These are phyloP conservation scores for Xerophyta viscosa DNA, from an alignment of 106 monocot species.

Conservation along the genomic window DNA sequence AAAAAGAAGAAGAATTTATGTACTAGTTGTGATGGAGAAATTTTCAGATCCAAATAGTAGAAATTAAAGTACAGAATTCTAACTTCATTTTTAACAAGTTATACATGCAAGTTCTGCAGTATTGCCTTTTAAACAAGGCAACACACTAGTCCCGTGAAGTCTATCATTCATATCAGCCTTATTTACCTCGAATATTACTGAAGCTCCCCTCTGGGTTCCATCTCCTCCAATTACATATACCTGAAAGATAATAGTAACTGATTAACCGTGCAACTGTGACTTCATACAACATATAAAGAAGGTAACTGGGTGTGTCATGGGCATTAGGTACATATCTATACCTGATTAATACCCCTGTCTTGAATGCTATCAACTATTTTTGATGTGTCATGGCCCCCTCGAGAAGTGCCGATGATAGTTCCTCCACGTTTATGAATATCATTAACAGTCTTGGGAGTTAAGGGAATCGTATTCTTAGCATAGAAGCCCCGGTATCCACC, in stretches of 20 bases:
- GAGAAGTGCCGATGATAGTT: slow-evolving; percentile 66
- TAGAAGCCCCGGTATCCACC: slow-evolving; percentile 79
- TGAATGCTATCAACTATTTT: slow-evolving; percentile 82
- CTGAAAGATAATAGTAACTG: slow-evolving; percentile 30
- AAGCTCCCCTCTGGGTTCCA: slow-evolving; percentile 87
- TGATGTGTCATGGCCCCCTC: slow-evolving; percentile 67
- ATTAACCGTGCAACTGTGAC: no score
- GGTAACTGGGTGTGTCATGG: neutral
- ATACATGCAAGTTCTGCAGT: no score
- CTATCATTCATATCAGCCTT: no score
- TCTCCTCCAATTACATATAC: slow-evolving; percentile 90
- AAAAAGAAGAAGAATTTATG: neutral
- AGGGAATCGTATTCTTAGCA: slow-evolving; percentile 46
- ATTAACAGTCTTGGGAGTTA: slow-evolving; percentile 64
- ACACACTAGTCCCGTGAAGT: no score
- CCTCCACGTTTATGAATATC: slow-evolving; percentile 89
- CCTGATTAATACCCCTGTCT: slow-evolving; percentile 78
- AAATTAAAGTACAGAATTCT: no score
- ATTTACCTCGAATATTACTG: slow-evolving; percentile 62
- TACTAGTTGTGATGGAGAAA: no score
- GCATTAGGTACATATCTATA: neutral
- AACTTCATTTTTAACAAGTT: no score
- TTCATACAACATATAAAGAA: neutral
- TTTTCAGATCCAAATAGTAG: no score
- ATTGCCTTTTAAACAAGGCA: no score